Conservation (phyloP, 2,329 filamentous ascomycete genomes). For the Penicillium sp. region DNA sequence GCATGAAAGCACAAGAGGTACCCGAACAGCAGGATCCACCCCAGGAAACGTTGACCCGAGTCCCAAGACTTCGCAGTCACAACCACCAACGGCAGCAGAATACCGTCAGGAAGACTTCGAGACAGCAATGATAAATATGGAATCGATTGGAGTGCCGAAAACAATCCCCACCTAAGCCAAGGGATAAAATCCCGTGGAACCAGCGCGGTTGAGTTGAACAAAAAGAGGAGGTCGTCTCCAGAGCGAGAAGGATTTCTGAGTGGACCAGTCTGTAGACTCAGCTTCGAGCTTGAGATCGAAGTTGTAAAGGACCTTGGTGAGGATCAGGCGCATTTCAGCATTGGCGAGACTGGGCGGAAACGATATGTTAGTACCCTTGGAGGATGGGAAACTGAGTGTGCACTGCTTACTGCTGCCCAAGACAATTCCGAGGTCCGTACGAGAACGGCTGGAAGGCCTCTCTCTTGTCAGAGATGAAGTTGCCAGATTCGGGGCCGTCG, state of each 20-base stretch:
- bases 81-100: neutral
- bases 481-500: slow-evolving; percentile 10
- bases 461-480: slow-evolving; percentile 10
- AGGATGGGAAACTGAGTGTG: neutral
- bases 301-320: slow-evolving; percentile 36
- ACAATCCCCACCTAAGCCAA: neutral
- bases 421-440: slow-evolving; percentile 30
- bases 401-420: slow-evolving; percentile 25
- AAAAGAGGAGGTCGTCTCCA: slow-evolving; percentile 39
- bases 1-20: neutral
- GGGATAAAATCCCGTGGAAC: neutral
- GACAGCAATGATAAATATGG: neutral
- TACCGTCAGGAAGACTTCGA: neutral
- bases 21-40: neutral
- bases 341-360: slow-evolving; percentile 26
- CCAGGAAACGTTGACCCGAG: neutral
- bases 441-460: slow-evolving; percentile 31
- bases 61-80: neutral
- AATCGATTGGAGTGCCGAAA: neutral
- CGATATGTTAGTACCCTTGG: neutral
- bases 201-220: slow-evolving; percentile 12
- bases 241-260: slow-evolving; percentile 35
- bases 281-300: slow-evolving; percentile 40
- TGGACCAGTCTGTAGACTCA: slow-evolving; percentile 23
- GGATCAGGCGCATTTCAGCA: slow-evolving; percentile 43